Evolutionary conservation across 2,329 filamentous ascomycete species (phyloP).

Genomic region (Alternaria atra): DNA sequence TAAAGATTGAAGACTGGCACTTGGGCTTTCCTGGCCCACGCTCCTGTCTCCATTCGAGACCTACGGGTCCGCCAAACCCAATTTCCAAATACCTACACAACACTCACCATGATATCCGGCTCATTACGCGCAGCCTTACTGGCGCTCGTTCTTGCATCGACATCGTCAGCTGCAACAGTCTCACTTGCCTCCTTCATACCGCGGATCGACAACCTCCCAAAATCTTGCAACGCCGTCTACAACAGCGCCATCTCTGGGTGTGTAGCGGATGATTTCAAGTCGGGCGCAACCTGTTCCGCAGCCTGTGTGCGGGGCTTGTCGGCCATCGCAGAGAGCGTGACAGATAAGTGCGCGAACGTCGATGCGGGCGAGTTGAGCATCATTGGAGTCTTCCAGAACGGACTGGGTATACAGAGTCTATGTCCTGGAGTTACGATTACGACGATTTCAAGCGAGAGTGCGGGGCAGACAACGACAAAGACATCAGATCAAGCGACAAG

Average conservation of each 20-base stretch:
- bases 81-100: conserved; percentile 17
- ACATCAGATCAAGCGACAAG: conserved; percentile 20
- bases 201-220: conserved; percentile 51
- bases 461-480: conserved; percentile 11
- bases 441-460: conserved; percentile 22
- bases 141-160: conserved; percentile 30
- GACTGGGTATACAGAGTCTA: conserved; percentile 50
- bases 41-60: conserved; percentile 12
- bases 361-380: conserved; percentile 52
- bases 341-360: conserved; percentile 44
- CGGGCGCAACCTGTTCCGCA: conserved; percentile 42
- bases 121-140: conserved; percentile 29
- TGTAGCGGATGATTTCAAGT: conserved; percentile 50
- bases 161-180: conserved; percentile 44
- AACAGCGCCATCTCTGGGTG: conserved; percentile 53
- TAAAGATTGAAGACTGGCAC: conserved; percentile 19
- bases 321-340: conserved; percentile 46
- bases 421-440: conserved; percentile 49
- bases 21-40: conserved; percentile 15
- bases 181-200: conserved; percentile 58
- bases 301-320: conserved; percentile 54
- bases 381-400: conserved; percentile 54
- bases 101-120: conserved; percentile 33
- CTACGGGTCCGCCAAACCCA: conserved; percentile 14
- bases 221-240: conserved; percentile 54